These are phyloP conservation scores for Flaveria ramosissima DNA, from an alignment of 129 eudicot genomes.

Conservation along the genomic window DNA sequence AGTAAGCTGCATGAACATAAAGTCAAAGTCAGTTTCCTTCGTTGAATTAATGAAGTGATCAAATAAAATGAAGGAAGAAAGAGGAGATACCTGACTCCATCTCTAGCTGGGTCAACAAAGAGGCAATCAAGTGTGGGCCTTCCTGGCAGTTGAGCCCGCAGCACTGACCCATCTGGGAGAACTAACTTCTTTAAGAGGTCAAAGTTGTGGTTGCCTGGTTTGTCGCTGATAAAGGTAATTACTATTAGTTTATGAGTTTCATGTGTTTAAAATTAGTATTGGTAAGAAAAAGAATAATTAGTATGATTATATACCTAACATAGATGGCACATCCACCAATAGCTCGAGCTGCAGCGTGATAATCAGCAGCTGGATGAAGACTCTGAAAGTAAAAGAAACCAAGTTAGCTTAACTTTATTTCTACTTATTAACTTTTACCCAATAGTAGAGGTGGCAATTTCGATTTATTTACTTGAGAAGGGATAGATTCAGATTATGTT, in stretches of 20 bases:
- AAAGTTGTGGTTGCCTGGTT: constrained; percentile 94
- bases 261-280: not conserved
- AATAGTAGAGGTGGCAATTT: not conserved
- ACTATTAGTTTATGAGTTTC: constrained; percentile 1
- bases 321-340: constrained; percentile 93
- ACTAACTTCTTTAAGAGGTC: constrained; percentile 76
- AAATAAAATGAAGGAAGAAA: not conserved
- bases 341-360: constrained; percentile 93
- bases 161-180: constrained; percentile 94
- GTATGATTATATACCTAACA: constrained; percentile 58
- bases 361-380: constrained; percentile 91
- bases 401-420: not conserved
- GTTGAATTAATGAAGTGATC: not conserved
- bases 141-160: constrained; percentile 84
- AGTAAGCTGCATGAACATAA: constrained; percentile 59
- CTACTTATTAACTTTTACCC: too few relatives aligned
- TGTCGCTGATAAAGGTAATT: constrained; percentile 51
- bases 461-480: not conserved
- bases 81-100: constrained; percentile 65
- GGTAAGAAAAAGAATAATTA: not conserved
- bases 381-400: constrained; percentile 49
- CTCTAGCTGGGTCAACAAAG: constrained; percentile 91
- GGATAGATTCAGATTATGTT: not conserved
- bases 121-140: constrained; percentile 90
- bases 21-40: not conserved